These are phyloP conservation scores for Aspergillus aculeatinus DNA, from an alignment of 2,329 filamentous ascomycete species.

Conservation along the genomic window DNA sequence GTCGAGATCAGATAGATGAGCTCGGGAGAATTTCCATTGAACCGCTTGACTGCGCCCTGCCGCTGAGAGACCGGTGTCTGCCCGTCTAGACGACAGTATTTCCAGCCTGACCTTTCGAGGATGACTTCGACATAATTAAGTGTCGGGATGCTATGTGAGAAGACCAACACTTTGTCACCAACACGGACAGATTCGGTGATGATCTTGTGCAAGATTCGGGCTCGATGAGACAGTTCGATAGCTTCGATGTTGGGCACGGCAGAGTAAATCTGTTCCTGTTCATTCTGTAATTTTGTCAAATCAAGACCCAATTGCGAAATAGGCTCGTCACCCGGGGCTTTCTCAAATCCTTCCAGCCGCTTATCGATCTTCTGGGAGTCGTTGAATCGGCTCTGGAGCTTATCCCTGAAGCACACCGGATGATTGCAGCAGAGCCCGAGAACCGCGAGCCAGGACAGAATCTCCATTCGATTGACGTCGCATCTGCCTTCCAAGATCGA, in stretches of 20 bases:
- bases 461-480: conserved; percentile 41
- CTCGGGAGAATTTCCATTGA: conserved; percentile 59
- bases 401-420: conserved; percentile 53
- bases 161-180: conserved; percentile 76
- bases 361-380: conserved; percentile 17
- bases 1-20: conserved; percentile 79
- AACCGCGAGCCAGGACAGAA: conserved; percentile 58
- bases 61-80: conserved; percentile 56
- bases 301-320: conserved; percentile 41
- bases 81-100: conserved; percentile 67
- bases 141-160: conserved; percentile 70
- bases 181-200: conserved; percentile 61
- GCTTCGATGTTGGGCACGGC: conserved; percentile 40
- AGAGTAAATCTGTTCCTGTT: conserved; percentile 32
- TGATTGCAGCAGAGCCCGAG: conserved; percentile 60
- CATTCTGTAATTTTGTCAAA: conserved; percentile 32
- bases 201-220: conserved; percentile 66
- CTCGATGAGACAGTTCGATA: conserved; percentile 64
- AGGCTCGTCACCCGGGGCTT: conserved; percentile 26
- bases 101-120: conserved; percentile 51
- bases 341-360: conserved; percentile 18
- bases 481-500: conserved; percentile 34
- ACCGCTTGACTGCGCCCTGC: conserved; percentile 64
- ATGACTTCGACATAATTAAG: conserved; percentile 67
- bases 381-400: conserved; percentile 45